Base-by-base conservation (phyloP, 345 rosid species). In the Erodium maritimum region DNA sequence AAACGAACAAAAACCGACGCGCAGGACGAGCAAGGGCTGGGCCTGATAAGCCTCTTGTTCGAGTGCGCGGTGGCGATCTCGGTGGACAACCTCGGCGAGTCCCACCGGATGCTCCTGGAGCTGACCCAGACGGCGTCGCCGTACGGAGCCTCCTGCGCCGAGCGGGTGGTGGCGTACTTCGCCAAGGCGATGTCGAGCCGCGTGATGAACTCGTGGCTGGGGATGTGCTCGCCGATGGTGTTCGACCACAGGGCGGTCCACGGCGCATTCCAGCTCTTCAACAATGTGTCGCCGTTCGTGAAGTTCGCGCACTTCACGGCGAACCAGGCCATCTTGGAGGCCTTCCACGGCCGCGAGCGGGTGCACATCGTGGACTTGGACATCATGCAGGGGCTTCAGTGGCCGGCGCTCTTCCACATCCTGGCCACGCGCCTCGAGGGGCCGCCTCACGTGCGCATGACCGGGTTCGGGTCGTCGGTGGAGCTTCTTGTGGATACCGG, bases 331-430 rank as follows among this genome's bases (percentile, higher is more conserved):
- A 82, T 80, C 62, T 79, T 85, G 1, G 91, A 82, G 62, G 91
- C 88, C 18, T 78, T 85, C 37, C 82, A 80, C 11, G 71, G 71
- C 13, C 74, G 64, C 3, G 77, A 78, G 2, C 66, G 66, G 57
- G 88, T 85, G 53, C 91, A 85, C 63, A 82, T 85, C 50, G 57
- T 85, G 1, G 91, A 85, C 67, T 78, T 85, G 1, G 88, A 85
- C 55, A 76, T 85, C 64, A 82, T 82, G 88, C 88, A 82, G 63
- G 91, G 91, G 14, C 56, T 85, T 51, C 91, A 82, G 68, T 85
- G 91, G 91, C 91, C 91, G 6, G 86, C 86, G 5, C 59, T 85
- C 5, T 82, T 85, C 57, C 91, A 85, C 70, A 85, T 85, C 75
- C 71, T 85, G 0, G 80, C 84, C 19, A 78, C 83, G 5, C 72